These are phyloP conservation scores for Pseudogymnoascus sp. DNA, from an alignment of 2,329 filamentous ascomycete species.

Conservation along the genomic window DNA sequence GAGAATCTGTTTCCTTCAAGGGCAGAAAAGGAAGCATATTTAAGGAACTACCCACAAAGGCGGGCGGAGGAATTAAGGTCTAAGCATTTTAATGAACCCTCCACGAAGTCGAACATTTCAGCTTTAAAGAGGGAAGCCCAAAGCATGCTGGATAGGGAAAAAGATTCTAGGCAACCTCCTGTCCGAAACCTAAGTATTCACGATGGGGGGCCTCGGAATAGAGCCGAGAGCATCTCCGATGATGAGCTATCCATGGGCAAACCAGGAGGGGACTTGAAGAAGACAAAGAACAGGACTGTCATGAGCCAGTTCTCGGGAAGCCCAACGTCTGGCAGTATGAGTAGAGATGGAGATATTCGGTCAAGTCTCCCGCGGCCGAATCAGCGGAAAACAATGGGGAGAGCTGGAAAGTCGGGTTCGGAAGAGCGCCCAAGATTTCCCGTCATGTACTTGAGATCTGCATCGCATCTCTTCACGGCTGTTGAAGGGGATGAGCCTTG, in stretches of 20 bases:
- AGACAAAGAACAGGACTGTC: background rate
- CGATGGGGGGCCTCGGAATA: background rate
- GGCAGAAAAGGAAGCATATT: background rate
- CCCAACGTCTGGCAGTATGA: background rate
- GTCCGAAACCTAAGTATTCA: background rate
- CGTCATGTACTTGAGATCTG: background rate
- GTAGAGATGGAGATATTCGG: background rate
- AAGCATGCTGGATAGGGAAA: background rate
- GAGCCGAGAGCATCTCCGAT: background rate
- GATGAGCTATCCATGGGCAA: background rate
- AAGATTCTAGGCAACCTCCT: background rate
- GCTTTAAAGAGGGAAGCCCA: background rate
- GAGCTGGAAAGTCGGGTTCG: background rate
- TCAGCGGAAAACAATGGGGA: background rate
- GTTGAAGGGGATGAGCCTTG: background rate
- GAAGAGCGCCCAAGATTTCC: background rate
- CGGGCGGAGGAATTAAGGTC: background rate
- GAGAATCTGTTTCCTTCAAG: background rate
- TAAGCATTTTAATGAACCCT: background rate
- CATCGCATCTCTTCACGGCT: rapidly evolving
- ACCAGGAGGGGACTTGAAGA: background rate
- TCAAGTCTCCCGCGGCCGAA: background rate
- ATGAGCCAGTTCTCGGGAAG: background rate
- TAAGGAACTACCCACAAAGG: background rate
- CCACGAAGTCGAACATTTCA: background rate